phyloP scores from a whole-genome alignment of 176 grass and related monocot genomes.

The Panicum miliaceum region DNA sequence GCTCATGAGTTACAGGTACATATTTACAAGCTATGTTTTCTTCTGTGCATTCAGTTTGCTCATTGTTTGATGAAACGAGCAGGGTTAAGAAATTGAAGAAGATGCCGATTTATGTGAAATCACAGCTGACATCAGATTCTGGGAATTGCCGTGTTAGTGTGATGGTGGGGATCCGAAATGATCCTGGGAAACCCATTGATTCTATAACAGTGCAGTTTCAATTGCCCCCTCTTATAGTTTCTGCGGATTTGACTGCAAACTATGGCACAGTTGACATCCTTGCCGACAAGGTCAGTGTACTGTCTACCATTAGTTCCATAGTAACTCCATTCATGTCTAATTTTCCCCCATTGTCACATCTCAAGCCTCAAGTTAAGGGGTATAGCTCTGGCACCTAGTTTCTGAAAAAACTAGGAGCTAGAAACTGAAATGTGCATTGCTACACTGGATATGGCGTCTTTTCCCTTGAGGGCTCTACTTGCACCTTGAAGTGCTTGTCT shows the following conservation, averaged over 20 bases:
- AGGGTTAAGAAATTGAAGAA: conserved; percentile 92
- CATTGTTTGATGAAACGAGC: conserved; percentile 33
- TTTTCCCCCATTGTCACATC: background rate
- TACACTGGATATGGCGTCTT: background rate
- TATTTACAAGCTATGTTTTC: background rate
- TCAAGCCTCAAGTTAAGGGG: background rate
- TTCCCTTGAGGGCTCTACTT: background rate
- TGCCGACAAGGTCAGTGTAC: conserved; percentile 71
- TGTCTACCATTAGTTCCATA: background rate
- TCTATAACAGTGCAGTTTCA: conserved; percentile 88
- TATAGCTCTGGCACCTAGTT: background rate
- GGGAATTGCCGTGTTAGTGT: conserved; percentile 87
- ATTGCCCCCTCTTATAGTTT: conserved; percentile 75
- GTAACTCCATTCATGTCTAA: background rate
- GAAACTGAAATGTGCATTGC: background rate
- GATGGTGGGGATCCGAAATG: conserved; percentile 81
- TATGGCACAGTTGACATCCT: conserved; percentile 90
- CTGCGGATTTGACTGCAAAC: conserved; percentile 90
- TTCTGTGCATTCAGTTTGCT: conserved; percentile 12
- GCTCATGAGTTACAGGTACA: conserved; percentile 91
- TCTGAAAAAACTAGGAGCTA: background rate
- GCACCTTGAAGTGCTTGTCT: conserved; percentile 17
- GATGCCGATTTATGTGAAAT: conserved; percentile 88
- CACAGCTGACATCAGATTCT: conserved; percentile 80
- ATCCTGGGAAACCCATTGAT: conserved; percentile 95